A percentile compares a stretch with the other conserved stretches of the same genome.
phyloP scores from a whole-genome alignment of 2,329 filamentous ascomycete species.

The Curvularia eragrostidis region DNA sequence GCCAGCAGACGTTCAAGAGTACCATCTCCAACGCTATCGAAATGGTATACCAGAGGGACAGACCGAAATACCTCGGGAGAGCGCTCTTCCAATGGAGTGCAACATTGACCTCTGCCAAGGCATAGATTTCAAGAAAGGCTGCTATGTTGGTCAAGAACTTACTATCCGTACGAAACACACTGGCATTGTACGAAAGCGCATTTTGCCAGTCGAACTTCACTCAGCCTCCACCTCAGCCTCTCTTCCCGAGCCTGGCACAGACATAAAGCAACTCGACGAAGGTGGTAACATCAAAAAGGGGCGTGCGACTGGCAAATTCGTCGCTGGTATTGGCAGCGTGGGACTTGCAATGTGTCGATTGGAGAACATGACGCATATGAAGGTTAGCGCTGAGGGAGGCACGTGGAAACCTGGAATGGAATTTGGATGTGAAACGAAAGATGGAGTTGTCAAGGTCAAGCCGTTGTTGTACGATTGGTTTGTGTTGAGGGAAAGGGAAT shows the following conservation, averaged over 20 bases:
- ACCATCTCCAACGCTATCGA: constrained; percentile 78
- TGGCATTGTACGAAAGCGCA: constrained; percentile 88
- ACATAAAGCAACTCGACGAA: constrained; percentile 61
- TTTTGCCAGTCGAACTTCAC: constrained; percentile 82
- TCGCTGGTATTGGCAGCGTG: constrained; percentile 80
- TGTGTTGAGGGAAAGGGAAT: constrained; percentile 48
- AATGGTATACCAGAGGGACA: constrained; percentile 86
- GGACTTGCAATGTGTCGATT: constrained; percentile 86
- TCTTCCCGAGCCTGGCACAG: constrained; percentile 53
- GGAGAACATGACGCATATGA: constrained; percentile 86
- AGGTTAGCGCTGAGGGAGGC: constrained; percentile 70
- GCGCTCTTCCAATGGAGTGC: constrained; percentile 82
- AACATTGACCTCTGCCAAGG: constrained; percentile 87
- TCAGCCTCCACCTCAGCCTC: constrained; percentile 27
- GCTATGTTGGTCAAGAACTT: constrained; percentile 95
- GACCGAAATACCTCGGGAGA: constrained; percentile 73
- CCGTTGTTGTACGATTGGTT: constrained; percentile 84
- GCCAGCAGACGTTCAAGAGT: constrained; percentile 56
- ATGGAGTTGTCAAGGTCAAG: constrained; percentile 48
- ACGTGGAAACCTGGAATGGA: constrained; percentile 64
- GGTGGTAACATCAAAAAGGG: constrained; percentile 55
- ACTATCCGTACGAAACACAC: constrained; percentile 95
- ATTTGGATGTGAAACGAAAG: constrained; percentile 48
- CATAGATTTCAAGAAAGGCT: constrained; percentile 94
- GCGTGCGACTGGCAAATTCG: constrained; percentile 80